Percentiles rank a stretch among this genome's conserved stretches.
Conservation (phyloP, 495 filamentous ascomycete genomes). For the Penicillium alfredii region DNA sequence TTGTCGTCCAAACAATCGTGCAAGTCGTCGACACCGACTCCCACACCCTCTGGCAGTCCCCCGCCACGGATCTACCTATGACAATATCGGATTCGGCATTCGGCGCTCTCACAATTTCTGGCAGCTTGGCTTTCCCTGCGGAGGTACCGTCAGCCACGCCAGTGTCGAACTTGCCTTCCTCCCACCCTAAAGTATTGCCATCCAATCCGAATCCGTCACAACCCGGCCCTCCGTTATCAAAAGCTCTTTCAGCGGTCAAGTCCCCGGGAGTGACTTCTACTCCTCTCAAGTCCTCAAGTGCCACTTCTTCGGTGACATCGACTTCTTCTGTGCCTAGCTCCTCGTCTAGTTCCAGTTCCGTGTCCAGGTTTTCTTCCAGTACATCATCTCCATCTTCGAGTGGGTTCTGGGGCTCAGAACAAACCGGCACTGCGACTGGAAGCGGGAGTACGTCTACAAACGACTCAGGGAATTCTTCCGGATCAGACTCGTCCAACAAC, state of each 20-base stretch:
- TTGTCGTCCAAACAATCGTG: slow-evolving; percentile 13
- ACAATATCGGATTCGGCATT: slow-evolving; percentile 14
- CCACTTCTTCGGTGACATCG: slow-evolving; percentile 11
- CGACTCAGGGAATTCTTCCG: slow-evolving; percentile 11
- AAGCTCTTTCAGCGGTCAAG: slow-evolving; percentile 3
- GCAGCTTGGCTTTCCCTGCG: background rate
- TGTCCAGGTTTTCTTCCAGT: background rate
- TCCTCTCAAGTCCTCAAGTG: slow-evolving; percentile 8
- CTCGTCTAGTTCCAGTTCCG: slow-evolving; percentile 2
- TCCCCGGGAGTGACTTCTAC: slow-evolving; percentile 9
- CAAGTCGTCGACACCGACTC: slow-evolving; percentile 19
- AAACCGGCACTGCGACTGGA: slow-evolving; percentile 9
- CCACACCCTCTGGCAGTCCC: slow-evolving; percentile 14
- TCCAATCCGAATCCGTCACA: slow-evolving; percentile 5
- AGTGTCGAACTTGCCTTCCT: background rate
- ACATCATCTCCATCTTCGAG: slow-evolving; percentile 5
- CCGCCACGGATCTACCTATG: slow-evolving; percentile 10
- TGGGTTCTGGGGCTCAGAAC: slow-evolving; percentile 1
- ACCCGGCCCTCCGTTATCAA: slow-evolving; percentile 7
- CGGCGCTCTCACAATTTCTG: slow-evolving; percentile 10
- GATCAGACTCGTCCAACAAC: slow-evolving; percentile 14
- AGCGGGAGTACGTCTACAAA: slow-evolving; percentile 14
- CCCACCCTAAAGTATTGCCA: background rate
- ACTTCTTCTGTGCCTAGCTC: slow-evolving; percentile 5
- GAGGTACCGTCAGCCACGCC: background rate